Conservation (phyloP, 1,284 basidiomycete genomes). For the Mycosarcoma mackinlayi region DNA sequence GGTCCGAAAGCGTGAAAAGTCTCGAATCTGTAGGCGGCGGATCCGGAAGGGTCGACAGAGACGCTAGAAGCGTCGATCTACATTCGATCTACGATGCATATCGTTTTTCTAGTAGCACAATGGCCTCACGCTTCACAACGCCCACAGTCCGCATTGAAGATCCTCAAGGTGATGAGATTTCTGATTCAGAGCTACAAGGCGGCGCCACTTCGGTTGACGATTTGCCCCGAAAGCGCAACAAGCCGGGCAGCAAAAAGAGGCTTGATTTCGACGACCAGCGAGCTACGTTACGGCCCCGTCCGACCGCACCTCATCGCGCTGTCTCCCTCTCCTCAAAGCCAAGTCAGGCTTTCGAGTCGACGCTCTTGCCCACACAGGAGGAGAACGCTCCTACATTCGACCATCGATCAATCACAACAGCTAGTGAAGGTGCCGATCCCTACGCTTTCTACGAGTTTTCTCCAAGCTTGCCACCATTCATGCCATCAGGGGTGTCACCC, state of each 20-base stretch:
- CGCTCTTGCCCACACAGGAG: conserved; percentile 7
- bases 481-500: conserved; percentile 47
- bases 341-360: conserved; percentile 16
- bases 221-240: conserved; percentile 42
- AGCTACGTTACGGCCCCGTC: conserved; percentile 15
- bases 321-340: conserved; percentile 5
- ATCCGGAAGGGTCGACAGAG: conserved; percentile 4
- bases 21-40: neutral
- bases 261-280: conserved; percentile 53
- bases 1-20: conserved; percentile 10
- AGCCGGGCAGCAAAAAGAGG: conserved; percentile 14
- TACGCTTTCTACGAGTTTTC: conserved; percentile 59
- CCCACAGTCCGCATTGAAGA: conserved; percentile 37
- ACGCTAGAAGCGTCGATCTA: conserved; percentile 10
- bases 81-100: conserved; percentile 37
- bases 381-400: neutral
- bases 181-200: conserved; percentile 25
- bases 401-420: neutral
- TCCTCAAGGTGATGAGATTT: conserved; percentile 32
- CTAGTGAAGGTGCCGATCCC: conserved; percentile 20
- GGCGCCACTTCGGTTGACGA: conserved; percentile 16
- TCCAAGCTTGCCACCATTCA: conserved; percentile 57
- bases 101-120: conserved; percentile 21
- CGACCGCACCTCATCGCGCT: conserved; percentile 5
- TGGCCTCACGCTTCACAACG: conserved; percentile 29